Evolutionary conservation across 2,329 filamentous ascomycete genomes (phyloP).

Genomic region (Fusarium vanettenii): DNA sequence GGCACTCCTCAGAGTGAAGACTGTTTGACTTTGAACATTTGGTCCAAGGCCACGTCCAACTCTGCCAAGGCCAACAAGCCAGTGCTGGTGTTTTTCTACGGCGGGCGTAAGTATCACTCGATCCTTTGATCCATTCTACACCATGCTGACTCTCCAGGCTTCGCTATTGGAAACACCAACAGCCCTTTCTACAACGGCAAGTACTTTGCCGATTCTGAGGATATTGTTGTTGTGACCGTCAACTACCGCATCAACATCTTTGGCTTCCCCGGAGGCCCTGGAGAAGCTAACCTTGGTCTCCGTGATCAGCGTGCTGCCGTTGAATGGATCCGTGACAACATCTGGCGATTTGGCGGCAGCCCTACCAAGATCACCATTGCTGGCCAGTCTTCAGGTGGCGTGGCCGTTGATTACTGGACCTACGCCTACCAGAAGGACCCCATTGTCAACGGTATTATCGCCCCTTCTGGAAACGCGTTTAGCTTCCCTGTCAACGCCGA

Average conservation of each 20-base stretch:
- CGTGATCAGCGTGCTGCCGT: constrained; percentile 47
- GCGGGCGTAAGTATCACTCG: constrained; percentile 23
- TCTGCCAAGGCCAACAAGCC: constrained; percentile 31
- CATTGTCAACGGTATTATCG: constrained; percentile 60
- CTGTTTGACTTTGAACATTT: constrained; percentile 38
- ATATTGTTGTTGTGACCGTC: constrained; percentile 59
- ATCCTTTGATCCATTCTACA: rapidly evolving
- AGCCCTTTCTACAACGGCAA: constrained; percentile 56
- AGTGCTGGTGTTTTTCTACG: constrained; percentile 38
- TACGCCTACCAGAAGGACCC: constrained; percentile 62
- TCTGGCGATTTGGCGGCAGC: constrained; percentile 45
- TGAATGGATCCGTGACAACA: constrained; percentile 49
- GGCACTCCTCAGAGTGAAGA: constrained; percentile 36
- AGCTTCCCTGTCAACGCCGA: constrained; percentile 57
- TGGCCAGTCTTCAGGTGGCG: constrained; percentile 49
- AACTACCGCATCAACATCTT: constrained; percentile 60
- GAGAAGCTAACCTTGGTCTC: constrained; percentile 41
- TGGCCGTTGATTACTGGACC: constrained; percentile 59
- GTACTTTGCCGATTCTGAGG: constrained; percentile 55
- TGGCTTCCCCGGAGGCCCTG: constrained; percentile 52
- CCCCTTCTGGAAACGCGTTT: constrained; percentile 58
- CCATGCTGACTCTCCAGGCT: constrained; percentile 38
- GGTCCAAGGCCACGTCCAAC: constrained; percentile 33
- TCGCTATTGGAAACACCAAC: constrained; percentile 52
- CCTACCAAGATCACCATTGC: constrained; percentile 48